Conservation (phyloP, 257 asterid genomes). For the Datura wrightii region DNA sequence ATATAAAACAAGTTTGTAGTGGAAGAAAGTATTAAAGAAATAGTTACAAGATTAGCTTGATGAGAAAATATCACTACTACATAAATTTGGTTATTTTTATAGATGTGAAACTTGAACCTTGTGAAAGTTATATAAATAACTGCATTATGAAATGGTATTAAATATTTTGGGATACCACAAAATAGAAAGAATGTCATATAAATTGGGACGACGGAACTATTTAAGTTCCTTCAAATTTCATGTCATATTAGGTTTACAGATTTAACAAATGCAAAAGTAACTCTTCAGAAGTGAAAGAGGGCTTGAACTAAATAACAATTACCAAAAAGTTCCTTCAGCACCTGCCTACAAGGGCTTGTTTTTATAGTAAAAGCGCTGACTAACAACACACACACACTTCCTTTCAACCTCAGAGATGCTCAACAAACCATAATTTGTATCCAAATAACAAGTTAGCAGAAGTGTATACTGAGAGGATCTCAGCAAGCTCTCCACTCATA, state of each 20-base stretch:
- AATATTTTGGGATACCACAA: neutral
- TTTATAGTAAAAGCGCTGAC: neutral
- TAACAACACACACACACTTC: neutral
- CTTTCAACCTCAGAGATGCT: neutral
- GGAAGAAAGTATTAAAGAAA: constrained; percentile 3
- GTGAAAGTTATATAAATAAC: neutral
- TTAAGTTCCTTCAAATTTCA: constrained; percentile 5
- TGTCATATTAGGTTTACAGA: neutral
- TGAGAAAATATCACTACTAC: neutral
- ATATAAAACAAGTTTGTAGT: neutral
- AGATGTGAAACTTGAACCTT: neutral
- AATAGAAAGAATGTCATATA: neutral
- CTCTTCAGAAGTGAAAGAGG: constrained; percentile 3
- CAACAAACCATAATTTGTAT: constrained; percentile 22
- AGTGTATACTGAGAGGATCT: constrained; percentile 10
- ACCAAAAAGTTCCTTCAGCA: constrained; percentile 7
- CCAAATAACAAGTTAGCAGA: neutral
- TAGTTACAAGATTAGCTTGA: neutral
- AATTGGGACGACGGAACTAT: neutral
- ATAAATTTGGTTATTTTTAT: neutral
- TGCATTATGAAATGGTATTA: neutral
- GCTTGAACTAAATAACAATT: neutral
- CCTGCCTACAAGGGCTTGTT: constrained; percentile 13
- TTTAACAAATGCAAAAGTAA: neutral
- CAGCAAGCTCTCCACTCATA: neutral